phyloP scores from a whole-genome alignment of 768 basidiomycete genomes.

The Leccinum disarticulatum region DNA sequence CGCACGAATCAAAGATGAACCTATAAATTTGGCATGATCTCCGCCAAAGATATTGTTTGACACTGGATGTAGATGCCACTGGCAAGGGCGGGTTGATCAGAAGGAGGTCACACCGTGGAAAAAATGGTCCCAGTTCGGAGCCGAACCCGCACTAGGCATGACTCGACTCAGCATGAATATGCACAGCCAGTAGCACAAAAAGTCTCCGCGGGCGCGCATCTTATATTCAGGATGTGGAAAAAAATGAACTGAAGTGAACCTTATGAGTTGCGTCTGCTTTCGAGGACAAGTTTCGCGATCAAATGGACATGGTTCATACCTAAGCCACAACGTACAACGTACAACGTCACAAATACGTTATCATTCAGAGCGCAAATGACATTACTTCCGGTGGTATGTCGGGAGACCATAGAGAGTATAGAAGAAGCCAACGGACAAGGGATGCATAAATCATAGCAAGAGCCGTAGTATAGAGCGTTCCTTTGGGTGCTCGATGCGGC shows the following conservation, averaged over 20 bases:
- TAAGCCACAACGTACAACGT: background rate
- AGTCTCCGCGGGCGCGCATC: background rate
- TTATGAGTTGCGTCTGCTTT: background rate
- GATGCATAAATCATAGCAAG: background rate
- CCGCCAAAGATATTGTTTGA: background rate
- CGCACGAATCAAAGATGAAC: background rate
- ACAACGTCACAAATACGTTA: background rate
- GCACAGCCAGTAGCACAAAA: too few relatives aligned
- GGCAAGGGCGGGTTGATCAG: conserved; percentile 4
- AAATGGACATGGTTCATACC: conserved; percentile 10
- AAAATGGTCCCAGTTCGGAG: background rate
- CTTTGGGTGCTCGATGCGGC: background rate
- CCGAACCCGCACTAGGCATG: too few relatives aligned
- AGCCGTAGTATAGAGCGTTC: background rate
- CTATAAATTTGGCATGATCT: conserved; percentile 4
- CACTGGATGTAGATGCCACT: background rate
- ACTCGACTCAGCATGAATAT: too few relatives aligned
- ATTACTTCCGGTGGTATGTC: background rate
- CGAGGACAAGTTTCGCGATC: background rate
- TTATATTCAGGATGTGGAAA: background rate
- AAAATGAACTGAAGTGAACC: background rate
- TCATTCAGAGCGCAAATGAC: background rate
- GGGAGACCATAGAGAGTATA: background rate
- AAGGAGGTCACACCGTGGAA: background rate
- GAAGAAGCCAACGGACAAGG: background rate